These are phyloP conservation scores for Mrakia hoshinonis DNA, from an alignment of 768 basidiomycete species.

Conservation along the genomic window DNA sequence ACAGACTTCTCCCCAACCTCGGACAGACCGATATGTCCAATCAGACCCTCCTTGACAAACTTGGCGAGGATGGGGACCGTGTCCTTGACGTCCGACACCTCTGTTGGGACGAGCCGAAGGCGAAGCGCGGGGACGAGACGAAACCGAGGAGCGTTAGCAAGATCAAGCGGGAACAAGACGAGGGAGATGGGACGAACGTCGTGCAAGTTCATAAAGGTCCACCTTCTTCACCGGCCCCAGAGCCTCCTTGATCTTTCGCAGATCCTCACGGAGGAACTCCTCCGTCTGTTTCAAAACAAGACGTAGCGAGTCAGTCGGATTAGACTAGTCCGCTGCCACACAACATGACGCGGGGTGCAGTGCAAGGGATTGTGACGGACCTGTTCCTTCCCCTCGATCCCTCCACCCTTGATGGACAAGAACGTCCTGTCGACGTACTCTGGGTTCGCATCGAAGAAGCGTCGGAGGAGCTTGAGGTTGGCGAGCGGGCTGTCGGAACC, in stretches of 20 bases:
- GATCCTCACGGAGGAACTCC: slow-evolving; percentile 46
- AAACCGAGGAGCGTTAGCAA: background rate
- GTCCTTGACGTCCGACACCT: background rate
- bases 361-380: background rate
- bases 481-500: slow-evolving; percentile 34
- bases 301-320: background rate
- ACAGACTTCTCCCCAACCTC: slow-evolving; percentile 45
- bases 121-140: background rate
- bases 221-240: slow-evolving; percentile 51
- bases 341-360: too few species aligned
- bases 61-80: slow-evolving; percentile 39
- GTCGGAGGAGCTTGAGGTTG: slow-evolving; percentile 48
- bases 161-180: background rate
- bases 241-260: slow-evolving; percentile 45
- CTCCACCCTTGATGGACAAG: slow-evolving; percentile 48
- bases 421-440: slow-evolving; percentile 46
- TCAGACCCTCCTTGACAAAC: slow-evolving; percentile 51
- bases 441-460: slow-evolving; percentile 48
- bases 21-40: slow-evolving; percentile 53
- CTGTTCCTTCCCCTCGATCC: slow-evolving; percentile 28
- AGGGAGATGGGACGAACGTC: slow-evolving; percentile 32
- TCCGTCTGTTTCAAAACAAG: slow-evolving; percentile 31
- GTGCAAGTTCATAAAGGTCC: slow-evolving; percentile 54
- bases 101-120: background rate
- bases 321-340: background rate